Base-by-base conservation (phyloP, 2,329 filamentous ascomycete genomes). In the Huntiella moniliformis region DNA sequence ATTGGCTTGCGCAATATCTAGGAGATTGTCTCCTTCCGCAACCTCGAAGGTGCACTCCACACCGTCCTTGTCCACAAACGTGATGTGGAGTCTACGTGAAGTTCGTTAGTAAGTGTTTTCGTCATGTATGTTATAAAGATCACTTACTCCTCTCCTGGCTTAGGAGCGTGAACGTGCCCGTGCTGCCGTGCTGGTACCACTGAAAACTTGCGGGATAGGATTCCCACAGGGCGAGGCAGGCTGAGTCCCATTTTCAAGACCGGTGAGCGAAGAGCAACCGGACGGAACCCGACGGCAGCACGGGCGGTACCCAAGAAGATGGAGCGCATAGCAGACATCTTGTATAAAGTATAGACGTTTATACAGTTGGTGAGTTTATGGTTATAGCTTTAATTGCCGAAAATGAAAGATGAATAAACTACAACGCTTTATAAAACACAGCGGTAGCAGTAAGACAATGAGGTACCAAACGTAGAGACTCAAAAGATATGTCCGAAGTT, bases 1-100 rank as follows among this genome's bases (percentile, higher is more conserved):
- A 61, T 96, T 75, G 39, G 82, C 84, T 60, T 95, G 88, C 16
- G 88, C 91, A 57, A 98, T 88, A 57, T 96, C 88, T 46, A 98
- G 71, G 45, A 98, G 68, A 61, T 98, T 98, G 62, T 94, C 86
- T 42, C 91, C 91, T 55, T 82, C 77, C 11, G 75, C 68, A 6
- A 95, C 88, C 50, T 80, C 77, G 56, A 95, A 75, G 50, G 79
- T 83, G 60, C 83, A 71, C 53, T 77, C 70, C 28, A 74, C 67
- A 43, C 79, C 79, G 15, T 95, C 86, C 63, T 96, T 95, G 61
- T 95, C 87, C 54, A 96, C 73, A 60, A 96, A 95, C 0, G 87
- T 93, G 18, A 98, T 73, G 57, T 82, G 81, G 48, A 93, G 73
- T 61, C 86, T 92, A 52, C 28, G 31, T 13, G 18, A 17, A 36